Evolutionary conservation across 495 filamentous ascomycete genomes (phyloP), one percentile per base, ranked within the genome.

Genomic region (Cercophora scortea): DNA sequence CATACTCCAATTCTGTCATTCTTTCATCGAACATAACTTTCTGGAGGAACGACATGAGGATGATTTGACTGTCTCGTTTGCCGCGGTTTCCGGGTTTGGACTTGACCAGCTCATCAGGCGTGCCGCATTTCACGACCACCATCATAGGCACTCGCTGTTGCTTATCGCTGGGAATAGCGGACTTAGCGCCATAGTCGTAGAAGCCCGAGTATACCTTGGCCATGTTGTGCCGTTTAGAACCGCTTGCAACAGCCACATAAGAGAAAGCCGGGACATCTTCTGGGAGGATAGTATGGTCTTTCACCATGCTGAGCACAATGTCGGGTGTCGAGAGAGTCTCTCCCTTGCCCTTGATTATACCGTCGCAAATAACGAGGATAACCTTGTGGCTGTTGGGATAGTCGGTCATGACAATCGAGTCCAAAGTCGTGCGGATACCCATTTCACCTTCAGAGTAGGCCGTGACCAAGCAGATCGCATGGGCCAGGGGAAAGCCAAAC

Each of bases 21-120:
- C 94, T 87, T 69, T 99, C 94, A 65, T 99, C 94, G 64, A 99
- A 99, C 94, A 99, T 99, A 56, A 99, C 93, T 71, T 99, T 99
- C 68, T 99, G 94, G 60, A 99, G 73, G 79, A 99, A 99, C 16
- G 90, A 95, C 94, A 99, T 99, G 45, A 99, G 71, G 59, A 99
- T 92, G 64, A 99, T 96, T 69, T 99, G 94, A 71, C 87, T 91
- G 77, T 99, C 94, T 65, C 94, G 86, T 74, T 99, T 99, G 61
- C 94, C 94, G 59, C 94, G 82, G 67, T 99, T 99, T 53, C 94
- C 94, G 2, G 94, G 89, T 68, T 97, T 99, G 35, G 85, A 72
- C 55, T 84, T 82, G 32, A 67, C 78, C 19, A 80, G 76, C 69
- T 99, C 94, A 32, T 88, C 89, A 15, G 88, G 89, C 6, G 94